Percentiles rank a stretch among this genome's conserved stretches.
phyloP scores from a whole-genome alignment of 495 filamentous ascomycete species.

The Paragyromitra xinjiangensis region DNA sequence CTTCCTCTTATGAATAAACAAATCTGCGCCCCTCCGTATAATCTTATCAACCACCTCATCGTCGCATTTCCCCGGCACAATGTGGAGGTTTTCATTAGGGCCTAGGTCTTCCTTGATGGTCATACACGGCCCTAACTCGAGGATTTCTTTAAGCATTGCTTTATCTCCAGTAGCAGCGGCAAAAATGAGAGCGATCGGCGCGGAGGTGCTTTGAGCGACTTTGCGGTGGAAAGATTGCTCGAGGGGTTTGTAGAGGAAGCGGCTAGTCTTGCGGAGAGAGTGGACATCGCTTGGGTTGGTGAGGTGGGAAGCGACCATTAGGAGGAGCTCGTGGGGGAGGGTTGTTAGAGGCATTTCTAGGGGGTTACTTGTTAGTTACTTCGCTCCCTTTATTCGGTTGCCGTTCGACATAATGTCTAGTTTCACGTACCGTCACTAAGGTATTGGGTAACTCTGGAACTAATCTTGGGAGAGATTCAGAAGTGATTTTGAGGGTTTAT shows the following conservation, averaged over 20 bases:
- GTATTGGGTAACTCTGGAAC: too few species aligned
- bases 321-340: not conserved
- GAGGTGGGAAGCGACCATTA: not conserved
- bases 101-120: not conserved
- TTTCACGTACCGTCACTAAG: too few species aligned
- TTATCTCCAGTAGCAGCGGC: not conserved
- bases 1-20: not conserved
- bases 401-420: too few species aligned
- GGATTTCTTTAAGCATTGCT: not conserved
- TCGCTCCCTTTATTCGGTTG: too few species aligned
- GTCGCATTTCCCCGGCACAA: not conserved
- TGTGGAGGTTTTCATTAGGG: not conserved
- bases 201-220: not conserved
- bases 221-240: not conserved
- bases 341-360: not conserved
- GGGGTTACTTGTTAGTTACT: not conserved
- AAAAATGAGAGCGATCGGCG: not conserved
- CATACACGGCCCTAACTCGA: not conserved
- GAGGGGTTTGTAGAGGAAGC: not conserved
- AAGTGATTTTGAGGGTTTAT: too few species aligned
- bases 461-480: too few species aligned
- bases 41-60: not conserved
- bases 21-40: not conserved
- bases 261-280: not conserved
- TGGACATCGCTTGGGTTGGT: not conserved